A percentile compares a stretch with the other conserved stretches of the same genome.
Evolutionary conservation across 495 filamentous ascomycete species (phyloP).

Genomic region (Darksidea phi): DNA sequence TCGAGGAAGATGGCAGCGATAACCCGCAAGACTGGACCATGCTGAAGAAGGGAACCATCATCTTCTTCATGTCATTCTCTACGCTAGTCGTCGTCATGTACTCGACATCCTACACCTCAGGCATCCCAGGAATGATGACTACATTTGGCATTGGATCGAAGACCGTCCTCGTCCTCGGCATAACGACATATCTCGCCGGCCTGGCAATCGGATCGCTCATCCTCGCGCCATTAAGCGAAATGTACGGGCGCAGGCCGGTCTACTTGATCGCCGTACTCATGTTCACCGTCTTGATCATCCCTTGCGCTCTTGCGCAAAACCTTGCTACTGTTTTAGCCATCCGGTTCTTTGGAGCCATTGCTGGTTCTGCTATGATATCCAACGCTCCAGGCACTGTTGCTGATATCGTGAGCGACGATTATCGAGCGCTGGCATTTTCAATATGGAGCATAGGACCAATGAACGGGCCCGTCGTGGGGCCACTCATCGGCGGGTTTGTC

Average conservation of each 20-base stretch:
- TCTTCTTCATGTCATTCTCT: constrained; percentile 66
- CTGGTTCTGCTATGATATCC: constrained; percentile 74
- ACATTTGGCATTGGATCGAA: constrained; percentile 60
- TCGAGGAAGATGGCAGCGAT: constrained; percentile 57
- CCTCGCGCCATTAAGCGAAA: constrained; percentile 72
- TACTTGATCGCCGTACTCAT: constrained; percentile 63
- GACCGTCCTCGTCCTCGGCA: constrained; percentile 65
- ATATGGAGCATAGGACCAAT: constrained; percentile 77
- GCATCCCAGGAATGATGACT: constrained; percentile 62
- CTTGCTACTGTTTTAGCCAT: constrained; percentile 64
- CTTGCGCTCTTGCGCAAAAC: constrained; percentile 66
- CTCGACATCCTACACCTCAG: constrained; percentile 77
- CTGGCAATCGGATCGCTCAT: constrained; percentile 71
- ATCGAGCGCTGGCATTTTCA: constrained; percentile 69
- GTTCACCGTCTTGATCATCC: constrained; percentile 67
- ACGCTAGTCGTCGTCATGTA: constrained; percentile 80
- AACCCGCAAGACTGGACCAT: constrained; percentile 78
- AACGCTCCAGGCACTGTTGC: constrained; percentile 81
- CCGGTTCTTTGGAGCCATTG: constrained; percentile 74
- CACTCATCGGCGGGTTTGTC: constrained; percentile 73
- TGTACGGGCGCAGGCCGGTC: constrained; percentile 74
- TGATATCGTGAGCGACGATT: constrained; percentile 70
- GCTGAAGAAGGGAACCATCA: constrained; percentile 62
- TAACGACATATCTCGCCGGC: constrained; percentile 77
- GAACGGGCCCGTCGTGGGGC: constrained; percentile 60